phyloP scores from a whole-genome alignment of 2,329 filamentous ascomycete genomes.

The Aspergillus quadricinctus region DNA sequence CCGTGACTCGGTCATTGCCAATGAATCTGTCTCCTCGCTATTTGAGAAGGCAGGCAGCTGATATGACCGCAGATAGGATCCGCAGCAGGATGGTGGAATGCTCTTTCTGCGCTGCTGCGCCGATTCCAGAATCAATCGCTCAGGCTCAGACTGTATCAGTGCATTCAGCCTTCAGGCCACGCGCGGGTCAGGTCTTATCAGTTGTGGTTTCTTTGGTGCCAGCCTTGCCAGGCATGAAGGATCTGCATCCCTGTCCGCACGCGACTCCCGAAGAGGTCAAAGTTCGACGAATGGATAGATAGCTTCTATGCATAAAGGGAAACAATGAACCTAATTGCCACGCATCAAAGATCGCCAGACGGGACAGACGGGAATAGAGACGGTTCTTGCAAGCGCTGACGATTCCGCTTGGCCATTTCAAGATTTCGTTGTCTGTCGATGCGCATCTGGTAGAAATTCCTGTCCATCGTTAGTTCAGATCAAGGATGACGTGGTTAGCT shows the following conservation, averaged over 20 bases:
- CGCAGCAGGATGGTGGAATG: not conserved
- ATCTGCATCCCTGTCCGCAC: not conserved
- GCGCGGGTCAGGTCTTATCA: not conserved
- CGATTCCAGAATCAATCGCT: not conserved
- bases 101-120: not conserved
- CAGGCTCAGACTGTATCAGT: not conserved
- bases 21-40: not conserved
- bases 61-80: not conserved
- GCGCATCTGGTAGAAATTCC: conserved; percentile 81
- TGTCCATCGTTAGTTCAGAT: conserved; percentile 32
- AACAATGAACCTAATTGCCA: not conserved
- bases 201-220: not conserved
- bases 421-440: conserved; percentile 71
- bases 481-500: not conserved
- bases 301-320: not conserved
- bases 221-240: not conserved
- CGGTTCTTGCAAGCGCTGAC: conserved; percentile 73
- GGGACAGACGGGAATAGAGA: conserved; percentile 82
- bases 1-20: not conserved
- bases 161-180: not conserved
- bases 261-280: not conserved
- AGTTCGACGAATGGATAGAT: not conserved
- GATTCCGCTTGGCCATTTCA: conserved; percentile 75
- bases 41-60: not conserved
- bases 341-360: conserved; percentile 45